Percentiles rank a stretch among this genome's conserved stretches.
Conservation (phyloP, 495 filamentous ascomycete species). For the Chaetomium fimeti region DNA sequence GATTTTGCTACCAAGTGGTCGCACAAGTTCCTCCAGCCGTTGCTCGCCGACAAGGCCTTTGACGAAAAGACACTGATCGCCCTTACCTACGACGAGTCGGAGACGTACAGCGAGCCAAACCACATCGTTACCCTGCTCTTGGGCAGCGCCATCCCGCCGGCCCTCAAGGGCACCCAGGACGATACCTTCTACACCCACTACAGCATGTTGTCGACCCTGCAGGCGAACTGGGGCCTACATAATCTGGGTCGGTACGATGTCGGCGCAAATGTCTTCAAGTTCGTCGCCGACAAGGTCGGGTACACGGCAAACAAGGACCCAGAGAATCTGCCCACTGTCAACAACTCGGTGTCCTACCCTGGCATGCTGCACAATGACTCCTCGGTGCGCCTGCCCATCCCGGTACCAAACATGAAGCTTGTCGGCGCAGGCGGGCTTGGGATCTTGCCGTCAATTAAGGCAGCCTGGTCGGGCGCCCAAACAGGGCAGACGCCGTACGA, state of each 20-base stretch:
- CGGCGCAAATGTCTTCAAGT: slow-evolving; percentile 64
- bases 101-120: slow-evolving; percentile 57
- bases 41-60: slow-evolving; percentile 60
- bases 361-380: slow-evolving; percentile 51
- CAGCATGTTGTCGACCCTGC: slow-evolving; percentile 61
- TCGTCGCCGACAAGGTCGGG: slow-evolving; percentile 58
- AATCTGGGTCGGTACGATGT: slow-evolving; percentile 69
- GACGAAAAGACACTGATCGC: slow-evolving; percentile 61
- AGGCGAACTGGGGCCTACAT: slow-evolving; percentile 67
- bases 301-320: slow-evolving; percentile 58
- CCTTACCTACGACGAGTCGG: slow-evolving; percentile 66
- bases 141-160: slow-evolving; percentile 59
- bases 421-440: slow-evolving; percentile 45
- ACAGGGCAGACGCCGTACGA: slow-evolving; percentile 47
- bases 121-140: slow-evolving; percentile 61
- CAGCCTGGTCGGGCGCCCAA: slow-evolving; percentile 31
- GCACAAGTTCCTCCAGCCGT: slow-evolving; percentile 54
- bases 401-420: slow-evolving; percentile 46
- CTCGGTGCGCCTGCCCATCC: slow-evolving; percentile 34
- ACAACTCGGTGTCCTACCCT: slow-evolving; percentile 63
- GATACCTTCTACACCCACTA: slow-evolving; percentile 71
- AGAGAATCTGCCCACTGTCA: slow-evolving; percentile 55
- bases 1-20: slow-evolving; percentile 60
- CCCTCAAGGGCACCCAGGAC: slow-evolving; percentile 58
- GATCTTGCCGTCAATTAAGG: slow-evolving; percentile 34